A percentile compares a stretch with the other conserved stretches of the same genome.
These are phyloP conservation scores for Penicillium sp. DNA, from an alignment of 2,329 filamentous ascomycete species.

Conservation along the genomic window DNA sequence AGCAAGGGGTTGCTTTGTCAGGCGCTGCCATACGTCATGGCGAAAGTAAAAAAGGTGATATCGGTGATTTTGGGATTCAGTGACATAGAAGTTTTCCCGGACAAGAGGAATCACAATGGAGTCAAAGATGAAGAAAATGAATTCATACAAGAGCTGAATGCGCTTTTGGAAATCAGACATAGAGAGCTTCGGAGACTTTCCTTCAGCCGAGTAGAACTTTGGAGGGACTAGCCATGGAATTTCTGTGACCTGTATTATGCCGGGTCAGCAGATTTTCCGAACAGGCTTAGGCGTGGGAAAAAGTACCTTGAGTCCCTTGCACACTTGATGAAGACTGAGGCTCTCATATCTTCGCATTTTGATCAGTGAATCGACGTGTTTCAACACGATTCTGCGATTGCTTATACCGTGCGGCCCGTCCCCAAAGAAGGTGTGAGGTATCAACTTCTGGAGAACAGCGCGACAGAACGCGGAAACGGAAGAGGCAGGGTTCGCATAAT, in stretches of 20 bases:
- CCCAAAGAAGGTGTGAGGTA: conserved; percentile 77
- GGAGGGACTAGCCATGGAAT: conserved; percentile 71
- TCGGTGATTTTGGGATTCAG: conserved; percentile 77
- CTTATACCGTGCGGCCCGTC: conserved; percentile 48
- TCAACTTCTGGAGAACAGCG: conserved; percentile 67
- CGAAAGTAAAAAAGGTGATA: conserved; percentile 90
- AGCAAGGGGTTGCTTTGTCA: conserved; percentile 71
- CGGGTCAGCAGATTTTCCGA: not conserved
- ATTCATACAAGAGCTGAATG: conserved; percentile 73
- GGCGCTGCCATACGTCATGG: conserved; percentile 81
- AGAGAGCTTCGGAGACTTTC: conserved; percentile 55
- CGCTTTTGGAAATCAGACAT: conserved; percentile 73
- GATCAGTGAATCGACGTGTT: conserved; percentile 74
- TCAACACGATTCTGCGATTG: conserved; percentile 64
- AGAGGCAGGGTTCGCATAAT: conserved; percentile 64
- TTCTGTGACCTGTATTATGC: conserved; percentile 56
- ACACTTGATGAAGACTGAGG: conserved; percentile 73
- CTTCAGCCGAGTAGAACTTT: conserved; percentile 22
- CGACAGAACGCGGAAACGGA: conserved; percentile 85
- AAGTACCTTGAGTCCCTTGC: conserved; percentile 69
- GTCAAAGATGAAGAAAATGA: conserved; percentile 91
- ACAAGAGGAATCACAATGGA: conserved; percentile 85
- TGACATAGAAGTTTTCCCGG: conserved; percentile 87
- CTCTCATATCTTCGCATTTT: conserved; percentile 76
- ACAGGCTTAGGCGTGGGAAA: not conserved